phyloP scores from a whole-genome alignment of 169 alveolate species.

The Eimeria tenella region DNA sequence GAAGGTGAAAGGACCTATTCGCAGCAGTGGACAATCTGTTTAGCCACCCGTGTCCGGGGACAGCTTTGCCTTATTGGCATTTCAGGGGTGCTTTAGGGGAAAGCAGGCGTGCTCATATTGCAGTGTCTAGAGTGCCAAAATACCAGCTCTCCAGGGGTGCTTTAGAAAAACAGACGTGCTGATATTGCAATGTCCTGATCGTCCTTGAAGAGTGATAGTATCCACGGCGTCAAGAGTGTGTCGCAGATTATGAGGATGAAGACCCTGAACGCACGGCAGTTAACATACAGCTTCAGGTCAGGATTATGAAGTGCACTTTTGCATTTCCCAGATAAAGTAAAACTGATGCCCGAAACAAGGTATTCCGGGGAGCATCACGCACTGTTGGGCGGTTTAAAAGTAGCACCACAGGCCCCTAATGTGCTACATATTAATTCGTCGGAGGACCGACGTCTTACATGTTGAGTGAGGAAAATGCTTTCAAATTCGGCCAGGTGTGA shows the following conservation, averaged over 20 bases:
- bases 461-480: constrained; percentile 48
- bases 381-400: not conserved
- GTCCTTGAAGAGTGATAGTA: constrained; percentile 19
- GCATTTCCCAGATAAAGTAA: not conserved
- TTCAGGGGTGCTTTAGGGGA: too few relatives aligned
- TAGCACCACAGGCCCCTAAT: not conserved
- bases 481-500: constrained; percentile 58
- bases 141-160: constrained; percentile 10
- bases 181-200: constrained; percentile 47
- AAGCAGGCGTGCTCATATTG: too few relatives aligned
- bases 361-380: too few relatives aligned
- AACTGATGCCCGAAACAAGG: not conserved
- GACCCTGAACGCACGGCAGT: constrained; percentile 45
- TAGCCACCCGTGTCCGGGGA: not conserved
- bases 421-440: not conserved
- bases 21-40: not conserved
- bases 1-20: too few relatives aligned
- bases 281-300: not conserved
- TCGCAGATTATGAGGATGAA: constrained; percentile 6
- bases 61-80: not conserved
- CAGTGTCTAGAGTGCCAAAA: not conserved
- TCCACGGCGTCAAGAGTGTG: constrained; percentile 57
- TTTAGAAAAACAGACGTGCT: constrained; percentile 31
- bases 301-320: not conserved
- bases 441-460: constrained; percentile 1